phyloP scores from a whole-genome alignment of 306 rosid species.

The Lablab purpureus region DNA sequence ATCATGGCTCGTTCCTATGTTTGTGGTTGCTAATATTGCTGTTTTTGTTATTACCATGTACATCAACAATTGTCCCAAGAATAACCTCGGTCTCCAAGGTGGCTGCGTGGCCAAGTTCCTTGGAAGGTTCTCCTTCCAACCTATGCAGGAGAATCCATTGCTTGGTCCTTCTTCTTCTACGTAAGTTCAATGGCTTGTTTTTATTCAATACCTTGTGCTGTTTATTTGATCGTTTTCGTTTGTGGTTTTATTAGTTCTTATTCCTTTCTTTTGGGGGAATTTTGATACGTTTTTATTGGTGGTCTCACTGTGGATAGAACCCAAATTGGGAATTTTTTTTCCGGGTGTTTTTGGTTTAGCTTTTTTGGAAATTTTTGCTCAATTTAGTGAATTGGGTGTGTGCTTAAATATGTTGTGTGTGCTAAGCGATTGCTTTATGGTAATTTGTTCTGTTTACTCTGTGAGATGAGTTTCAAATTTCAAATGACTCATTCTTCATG shows the following conservation, averaged over 20 bases:
- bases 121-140: slow-evolving; percentile 79
- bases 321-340: not conserved
- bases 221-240: not conserved
- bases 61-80: slow-evolving; percentile 73
- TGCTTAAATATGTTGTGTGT: not conserved
- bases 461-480: slow-evolving; percentile 16
- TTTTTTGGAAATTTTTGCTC: not conserved
- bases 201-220: slow-evolving; percentile 13
- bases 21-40: slow-evolving; percentile 69
- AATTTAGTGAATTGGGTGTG: slow-evolving; percentile 9
- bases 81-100: slow-evolving; percentile 47
- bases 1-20: slow-evolving; percentile 82
- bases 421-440: not conserved
- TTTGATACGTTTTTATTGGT: slow-evolving; percentile 26
- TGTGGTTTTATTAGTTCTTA: not conserved
- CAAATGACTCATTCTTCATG: not conserved
- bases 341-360: not conserved
- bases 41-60: slow-evolving; percentile 71
- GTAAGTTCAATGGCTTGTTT: slow-evolving; percentile 48
- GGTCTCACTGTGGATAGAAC: not conserved
- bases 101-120: slow-evolving; percentile 72
- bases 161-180: slow-evolving; percentile 87
- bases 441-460: not conserved
- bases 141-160: slow-evolving; percentile 80
- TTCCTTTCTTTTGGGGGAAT: not conserved